Evolutionary conservation across 208 protist species (phyloP), one percentile per base, ranked within the genome.

Genomic region (Leishmania martiniquensis): DNA sequence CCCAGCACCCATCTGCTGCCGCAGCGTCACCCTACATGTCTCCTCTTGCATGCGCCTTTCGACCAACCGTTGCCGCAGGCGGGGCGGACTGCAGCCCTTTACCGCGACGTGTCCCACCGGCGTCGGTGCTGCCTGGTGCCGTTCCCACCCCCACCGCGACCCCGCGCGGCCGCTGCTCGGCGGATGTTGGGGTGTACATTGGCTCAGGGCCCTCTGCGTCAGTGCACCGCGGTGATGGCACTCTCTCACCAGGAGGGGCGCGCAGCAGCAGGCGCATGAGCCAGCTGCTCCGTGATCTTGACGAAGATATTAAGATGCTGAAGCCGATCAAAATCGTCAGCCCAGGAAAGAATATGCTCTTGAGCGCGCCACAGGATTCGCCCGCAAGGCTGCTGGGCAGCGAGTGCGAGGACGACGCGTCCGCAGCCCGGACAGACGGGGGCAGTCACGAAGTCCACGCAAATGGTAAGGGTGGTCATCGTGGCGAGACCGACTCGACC

Each of bases 291-390:
- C 82, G 85, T 52, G 94, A 95, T 51, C 84, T 97, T 9, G 90
- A 96, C 67, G 89, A 95, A 20, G 94, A 97, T 73, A 97, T 97
- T 63, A 80, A 87, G 25, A 66, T 83, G 45, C 85, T 97, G 37
- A 90, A 94, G 70, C 90, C 90, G 34, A 90, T 97, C 81, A 94
- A 94, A 72, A 83, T 85, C 0, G 81, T 94, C 7, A 85, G 79
- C 25, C 85, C 91, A 9, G 84, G 79, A 20, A 91, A 92, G 81
- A 95, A 95, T 74, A 91, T 93, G 85, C 78, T 95, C 22, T 72
- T 94, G 63, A 91, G 90, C 63, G 84, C 91, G 5, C 87, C 91
- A 17, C 83, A 89, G 54, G 87, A 85, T 9, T 34, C 73, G 15
- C 70, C 83, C 0, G 63, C 45, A 1, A 62, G 80, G 37, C 69